Evolutionary conservation across 345 rosid species (phyloP).

Genomic region (Salix udensis): DNA sequence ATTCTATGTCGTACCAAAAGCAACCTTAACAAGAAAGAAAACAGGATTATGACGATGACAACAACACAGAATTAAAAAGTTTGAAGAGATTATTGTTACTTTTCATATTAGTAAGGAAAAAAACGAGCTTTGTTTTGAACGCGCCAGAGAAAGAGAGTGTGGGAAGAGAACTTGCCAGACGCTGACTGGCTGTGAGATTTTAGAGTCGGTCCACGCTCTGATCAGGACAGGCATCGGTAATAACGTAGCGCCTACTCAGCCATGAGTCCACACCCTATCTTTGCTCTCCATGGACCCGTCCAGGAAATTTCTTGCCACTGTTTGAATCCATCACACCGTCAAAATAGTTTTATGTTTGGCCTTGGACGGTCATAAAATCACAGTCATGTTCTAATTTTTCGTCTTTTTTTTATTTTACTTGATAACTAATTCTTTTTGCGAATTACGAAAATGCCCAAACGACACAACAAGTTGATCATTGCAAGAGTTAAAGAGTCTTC

Average conservation of each 20-base stretch:
- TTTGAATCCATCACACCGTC: constrained; percentile 2
- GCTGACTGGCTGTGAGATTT: background rate
- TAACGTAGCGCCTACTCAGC: constrained; percentile 10
- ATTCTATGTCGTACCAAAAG: no score
- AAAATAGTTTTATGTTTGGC: background rate
- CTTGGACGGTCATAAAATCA: background rate
- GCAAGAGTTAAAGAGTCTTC: no score
- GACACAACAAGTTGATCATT: no score
- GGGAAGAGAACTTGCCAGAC: background rate
- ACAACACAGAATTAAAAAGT: no score
- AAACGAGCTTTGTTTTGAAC: background rate
- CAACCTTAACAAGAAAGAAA: no score
- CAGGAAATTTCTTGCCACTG: background rate
- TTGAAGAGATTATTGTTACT: no score
- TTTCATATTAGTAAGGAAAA: no score
- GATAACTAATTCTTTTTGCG: no score
- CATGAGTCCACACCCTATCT: background rate
- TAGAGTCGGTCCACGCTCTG: background rate
- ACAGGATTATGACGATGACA: no score
- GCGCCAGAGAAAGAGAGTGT: background rate
- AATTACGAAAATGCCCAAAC: no score
- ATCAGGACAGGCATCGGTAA: background rate
- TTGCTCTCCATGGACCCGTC: background rate
- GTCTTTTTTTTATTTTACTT: background rate
- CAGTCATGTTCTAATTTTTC: background rate